Conservation (phyloP, 192 early-diverging fungal species). For the Haplosporangium gracile region DNA sequence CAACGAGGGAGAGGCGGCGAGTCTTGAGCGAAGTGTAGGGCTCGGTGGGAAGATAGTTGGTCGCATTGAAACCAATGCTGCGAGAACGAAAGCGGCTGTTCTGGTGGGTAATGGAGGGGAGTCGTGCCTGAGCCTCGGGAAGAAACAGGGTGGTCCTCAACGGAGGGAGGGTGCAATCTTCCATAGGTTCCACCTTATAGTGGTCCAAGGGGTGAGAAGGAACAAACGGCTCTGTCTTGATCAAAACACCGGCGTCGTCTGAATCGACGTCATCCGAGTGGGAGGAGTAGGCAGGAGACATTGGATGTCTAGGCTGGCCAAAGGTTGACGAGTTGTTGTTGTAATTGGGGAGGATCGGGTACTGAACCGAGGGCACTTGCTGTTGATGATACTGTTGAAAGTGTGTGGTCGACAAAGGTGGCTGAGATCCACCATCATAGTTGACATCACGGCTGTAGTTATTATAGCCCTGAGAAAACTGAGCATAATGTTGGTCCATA, state of each 20-base stretch:
- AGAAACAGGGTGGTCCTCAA: conserved; percentile 23
- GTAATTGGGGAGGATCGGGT: not conserved
- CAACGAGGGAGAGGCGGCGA: conserved; percentile 47
- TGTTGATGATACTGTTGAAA: not conserved
- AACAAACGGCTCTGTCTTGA: not conserved
- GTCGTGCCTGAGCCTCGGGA: conserved; percentile 25
- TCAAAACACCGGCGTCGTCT: conserved; percentile 22
- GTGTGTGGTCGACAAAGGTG: not conserved
- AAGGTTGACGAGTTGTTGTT: conserved; percentile 5
- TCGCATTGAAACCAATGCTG: conserved; percentile 17
- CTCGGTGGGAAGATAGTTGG: not conserved
- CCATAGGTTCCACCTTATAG: conserved; percentile 9
- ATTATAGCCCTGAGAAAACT: not conserved
- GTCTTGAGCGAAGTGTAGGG: conserved; percentile 22
- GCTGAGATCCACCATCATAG: not conserved
- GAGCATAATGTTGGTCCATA: conserved; percentile 21
- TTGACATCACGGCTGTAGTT: not conserved
- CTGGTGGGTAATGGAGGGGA: conserved; percentile 19
- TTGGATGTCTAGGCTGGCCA: conserved; percentile 23
- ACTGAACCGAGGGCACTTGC: not conserved
- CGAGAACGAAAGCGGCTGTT: conserved; percentile 31
- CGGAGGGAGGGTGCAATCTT: conserved; percentile 36
- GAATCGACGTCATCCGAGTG: conserved; percentile 42
- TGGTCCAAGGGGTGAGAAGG: not conserved
- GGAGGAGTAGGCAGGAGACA: conserved; percentile 41